Evolutionary conservation across 306 rosid species (phyloP).

Genomic region (Parietaria judaica): DNA sequence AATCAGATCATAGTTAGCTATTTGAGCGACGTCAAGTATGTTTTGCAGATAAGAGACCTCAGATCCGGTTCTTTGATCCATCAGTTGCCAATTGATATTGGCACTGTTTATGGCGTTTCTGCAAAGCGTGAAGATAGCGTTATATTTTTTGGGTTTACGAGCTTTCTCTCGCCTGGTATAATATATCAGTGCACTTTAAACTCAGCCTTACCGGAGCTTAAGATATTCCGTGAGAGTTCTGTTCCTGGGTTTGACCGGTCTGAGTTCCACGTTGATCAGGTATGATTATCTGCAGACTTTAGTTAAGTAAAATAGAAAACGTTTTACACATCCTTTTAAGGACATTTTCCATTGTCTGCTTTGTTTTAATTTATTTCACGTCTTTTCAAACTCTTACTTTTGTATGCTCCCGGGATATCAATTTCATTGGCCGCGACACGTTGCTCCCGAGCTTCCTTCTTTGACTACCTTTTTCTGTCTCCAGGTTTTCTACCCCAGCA

Average conservation of each 20-base stretch:
- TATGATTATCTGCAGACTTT: constrained; percentile 7
- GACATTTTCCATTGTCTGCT: neutral
- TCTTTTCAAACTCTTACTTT: neutral
- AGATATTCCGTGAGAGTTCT: constrained; percentile 71
- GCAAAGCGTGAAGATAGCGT: constrained; percentile 61
- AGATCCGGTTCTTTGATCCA: constrained; percentile 71
- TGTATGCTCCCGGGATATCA: neutral
- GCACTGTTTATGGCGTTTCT: constrained; percentile 64
- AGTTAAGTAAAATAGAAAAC: no score
- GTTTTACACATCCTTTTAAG: neutral
- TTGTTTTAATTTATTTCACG: neutral
- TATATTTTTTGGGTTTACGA: constrained; percentile 62
- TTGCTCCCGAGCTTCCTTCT: neutral
- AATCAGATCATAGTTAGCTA: constrained; percentile 68
- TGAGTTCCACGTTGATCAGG: constrained; percentile 69
- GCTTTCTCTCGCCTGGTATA: constrained; percentile 81
- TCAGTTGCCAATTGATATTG: constrained; percentile 81
- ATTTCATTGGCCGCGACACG: no score
- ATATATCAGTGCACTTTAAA: constrained; percentile 71
- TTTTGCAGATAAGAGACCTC: constrained; percentile 76
- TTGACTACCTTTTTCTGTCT: constrained; percentile 10
- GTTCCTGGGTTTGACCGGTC: constrained; percentile 78
- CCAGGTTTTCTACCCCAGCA: constrained; percentile 73
- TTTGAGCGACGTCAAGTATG: constrained; percentile 85
- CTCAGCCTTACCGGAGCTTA: constrained; percentile 49